Conservation (phyloP, 139 green algal genomes). For the Micractinium conductrix region DNA sequence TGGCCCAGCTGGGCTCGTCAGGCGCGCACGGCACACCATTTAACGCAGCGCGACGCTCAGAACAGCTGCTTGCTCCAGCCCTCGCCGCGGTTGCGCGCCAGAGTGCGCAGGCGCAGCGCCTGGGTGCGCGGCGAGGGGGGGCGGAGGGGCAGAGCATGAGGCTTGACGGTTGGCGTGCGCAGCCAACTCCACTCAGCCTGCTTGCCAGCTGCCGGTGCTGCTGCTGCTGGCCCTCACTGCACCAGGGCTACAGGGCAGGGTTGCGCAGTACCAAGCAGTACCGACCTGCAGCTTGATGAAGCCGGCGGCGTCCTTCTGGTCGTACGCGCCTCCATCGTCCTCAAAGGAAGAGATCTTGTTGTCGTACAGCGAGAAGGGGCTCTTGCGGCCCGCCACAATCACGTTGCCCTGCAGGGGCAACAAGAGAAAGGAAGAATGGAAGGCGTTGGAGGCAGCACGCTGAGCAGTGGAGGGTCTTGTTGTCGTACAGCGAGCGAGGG, state of each 20-base stretch:
- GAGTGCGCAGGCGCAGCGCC: constrained; percentile 86
- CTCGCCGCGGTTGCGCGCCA: constrained; percentile 52
- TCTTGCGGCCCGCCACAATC: constrained; percentile 84
- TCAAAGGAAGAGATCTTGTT: constrained; percentile 95
- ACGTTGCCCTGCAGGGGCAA: constrained; percentile 63
- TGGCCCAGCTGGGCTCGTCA: no score
- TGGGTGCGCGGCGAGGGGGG: constrained; percentile 42
- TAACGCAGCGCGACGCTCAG: neutral
- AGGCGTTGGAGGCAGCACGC: no score
- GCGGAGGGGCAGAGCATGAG: neutral
- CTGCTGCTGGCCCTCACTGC: neutral
- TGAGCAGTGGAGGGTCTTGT: no score
- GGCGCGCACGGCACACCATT: no score
- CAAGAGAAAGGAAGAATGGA: neutral
- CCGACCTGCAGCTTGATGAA: constrained; percentile 88
- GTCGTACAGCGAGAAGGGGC: constrained; percentile 82
- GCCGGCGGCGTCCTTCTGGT: constrained; percentile 93
- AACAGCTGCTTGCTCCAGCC: constrained; percentile 19
- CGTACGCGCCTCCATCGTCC: constrained; percentile 89
- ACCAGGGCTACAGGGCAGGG: no score
- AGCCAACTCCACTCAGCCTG: neutral
- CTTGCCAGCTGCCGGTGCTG: neutral
- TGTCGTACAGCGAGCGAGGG: no score
- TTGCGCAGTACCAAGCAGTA: neutral
- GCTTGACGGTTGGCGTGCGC: neutral